These are phyloP conservation scores for Shiraia sp. DNA, from an alignment of 2,329 filamentous ascomycete genomes.

Conservation along the genomic window DNA sequence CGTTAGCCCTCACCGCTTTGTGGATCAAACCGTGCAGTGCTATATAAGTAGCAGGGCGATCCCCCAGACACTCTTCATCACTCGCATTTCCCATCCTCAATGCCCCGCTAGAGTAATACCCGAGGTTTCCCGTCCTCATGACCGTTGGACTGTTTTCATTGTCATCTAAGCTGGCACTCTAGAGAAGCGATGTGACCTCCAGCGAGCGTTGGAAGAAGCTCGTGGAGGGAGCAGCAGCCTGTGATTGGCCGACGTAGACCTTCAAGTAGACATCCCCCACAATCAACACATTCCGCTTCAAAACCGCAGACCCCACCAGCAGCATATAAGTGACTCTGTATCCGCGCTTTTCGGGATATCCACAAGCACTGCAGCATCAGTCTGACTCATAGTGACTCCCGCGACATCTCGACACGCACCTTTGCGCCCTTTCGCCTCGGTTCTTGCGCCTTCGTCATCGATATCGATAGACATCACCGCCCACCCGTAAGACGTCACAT, in stretches of 20 bases:
- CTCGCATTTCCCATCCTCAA: slow-evolving; percentile 2
- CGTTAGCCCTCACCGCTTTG: slow-evolving; percentile 27
- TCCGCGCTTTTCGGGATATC: slow-evolving; percentile 11
- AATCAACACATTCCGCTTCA: slow-evolving; percentile 16
- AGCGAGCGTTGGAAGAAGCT: slow-evolving; percentile 22
- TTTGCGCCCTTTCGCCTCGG: slow-evolving; percentile 25
- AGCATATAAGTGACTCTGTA: slow-evolving; percentile 13
- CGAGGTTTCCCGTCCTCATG: slow-evolving; percentile 10
- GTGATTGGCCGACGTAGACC: slow-evolving; percentile 30
- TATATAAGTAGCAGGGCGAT: slow-evolving; percentile 18
- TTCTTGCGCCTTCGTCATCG: slow-evolving; percentile 35
- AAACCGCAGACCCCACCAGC: slow-evolving; percentile 9
- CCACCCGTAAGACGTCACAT: slow-evolving; percentile 19
- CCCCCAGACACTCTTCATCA: slow-evolving; percentile 2
- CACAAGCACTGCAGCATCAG: slow-evolving; percentile 8
- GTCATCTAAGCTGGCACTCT: slow-evolving; percentile 12
- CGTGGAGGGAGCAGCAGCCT: slow-evolving; percentile 24
- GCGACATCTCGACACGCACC: slow-evolving; percentile 12
- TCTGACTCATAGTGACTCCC: slow-evolving; percentile 22
- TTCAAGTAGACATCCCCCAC: slow-evolving; percentile 25
- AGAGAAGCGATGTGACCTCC: slow-evolving; percentile 24
- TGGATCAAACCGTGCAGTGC: slow-evolving; percentile 24
- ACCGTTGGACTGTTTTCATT: slow-evolving; percentile 6
- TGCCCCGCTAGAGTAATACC: slow-evolving; percentile 4
- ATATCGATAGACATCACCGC: slow-evolving; percentile 17